Evolutionary conservation across 495 filamentous ascomycete genomes (phyloP).

Genomic region (Daldinia loculata): DNA sequence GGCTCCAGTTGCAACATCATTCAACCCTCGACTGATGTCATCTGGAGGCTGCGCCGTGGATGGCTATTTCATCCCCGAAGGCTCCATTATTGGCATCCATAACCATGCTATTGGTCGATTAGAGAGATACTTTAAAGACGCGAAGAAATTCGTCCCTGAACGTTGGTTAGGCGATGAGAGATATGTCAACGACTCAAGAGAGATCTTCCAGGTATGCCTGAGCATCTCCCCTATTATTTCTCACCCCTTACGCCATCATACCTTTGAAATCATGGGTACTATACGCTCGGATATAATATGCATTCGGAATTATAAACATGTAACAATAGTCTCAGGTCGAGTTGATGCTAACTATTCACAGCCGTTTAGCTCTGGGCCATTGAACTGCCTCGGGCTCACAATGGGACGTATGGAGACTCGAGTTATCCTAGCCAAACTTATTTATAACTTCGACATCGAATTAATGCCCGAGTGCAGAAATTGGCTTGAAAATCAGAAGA

Average conservation of each 20-base stretch:
- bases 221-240: not conserved
- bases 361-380: constrained; percentile 59
- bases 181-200: constrained; percentile 53
- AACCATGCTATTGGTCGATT: constrained; percentile 31
- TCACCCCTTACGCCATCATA: not conserved
- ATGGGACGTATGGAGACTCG: constrained; percentile 58
- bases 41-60: constrained; percentile 50
- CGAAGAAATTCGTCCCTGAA: constrained; percentile 55
- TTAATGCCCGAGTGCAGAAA: constrained; percentile 50
- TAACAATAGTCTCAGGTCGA: not conserved
- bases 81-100: constrained; percentile 28
- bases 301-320: not conserved
- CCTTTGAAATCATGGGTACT: not conserved
- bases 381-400: constrained; percentile 63
- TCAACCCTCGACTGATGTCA: constrained; percentile 50
- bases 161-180: constrained; percentile 52
- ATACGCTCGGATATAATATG: not conserved
- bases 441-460: constrained; percentile 62
- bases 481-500: constrained; percentile 41
- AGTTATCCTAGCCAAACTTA: constrained; percentile 57
- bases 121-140: constrained; percentile 49
- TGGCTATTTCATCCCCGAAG: constrained; percentile 49
- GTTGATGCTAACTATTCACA: constrained; percentile 32
- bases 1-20: constrained; percentile 57
- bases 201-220: constrained; percentile 31